phyloP scores from a whole-genome alignment of 495 filamentous ascomycete species.

The Penicillium flavigenum region DNA sequence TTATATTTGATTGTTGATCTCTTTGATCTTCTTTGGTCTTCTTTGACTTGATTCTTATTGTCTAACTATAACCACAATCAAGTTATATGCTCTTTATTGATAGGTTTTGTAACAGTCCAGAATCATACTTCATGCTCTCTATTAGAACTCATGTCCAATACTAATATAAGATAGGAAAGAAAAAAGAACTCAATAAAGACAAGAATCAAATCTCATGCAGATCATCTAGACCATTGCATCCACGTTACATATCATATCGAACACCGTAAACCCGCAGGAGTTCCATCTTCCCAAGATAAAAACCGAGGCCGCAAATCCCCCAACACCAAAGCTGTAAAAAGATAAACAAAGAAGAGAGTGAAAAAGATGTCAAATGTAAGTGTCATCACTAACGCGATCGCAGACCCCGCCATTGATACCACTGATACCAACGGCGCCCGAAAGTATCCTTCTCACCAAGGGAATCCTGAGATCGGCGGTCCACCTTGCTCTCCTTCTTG shows the following conservation, averaged over 20 bases:
- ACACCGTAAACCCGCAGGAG: conserved; percentile 2
- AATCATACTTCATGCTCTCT: not conserved
- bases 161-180: not conserved
- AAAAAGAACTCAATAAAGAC: not conserved
- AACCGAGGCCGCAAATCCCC: not conserved
- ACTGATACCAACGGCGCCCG: conserved; percentile 31
- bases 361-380: conserved; percentile 5
- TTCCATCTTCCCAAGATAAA: not conserved
- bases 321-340: conserved; percentile 26
- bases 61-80: not conserved
- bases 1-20: not conserved
- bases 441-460: conserved; percentile 35
- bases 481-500: conserved; percentile 30
- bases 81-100: not conserved
- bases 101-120: not conserved
- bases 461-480: conserved; percentile 27
- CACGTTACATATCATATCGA: not conserved
- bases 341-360: conserved; percentile 6
- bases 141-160: not conserved
- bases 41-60: not conserved
- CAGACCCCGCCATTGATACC: conserved; percentile 36
- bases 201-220: conserved; percentile 1
- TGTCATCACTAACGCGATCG: conserved; percentile 26
- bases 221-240: conserved; percentile 5
- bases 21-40: not conserved